These are phyloP conservation scores for Tetracentron sinense DNA, from an alignment of 164 flowering plant genomes.

Conservation along the genomic window DNA sequence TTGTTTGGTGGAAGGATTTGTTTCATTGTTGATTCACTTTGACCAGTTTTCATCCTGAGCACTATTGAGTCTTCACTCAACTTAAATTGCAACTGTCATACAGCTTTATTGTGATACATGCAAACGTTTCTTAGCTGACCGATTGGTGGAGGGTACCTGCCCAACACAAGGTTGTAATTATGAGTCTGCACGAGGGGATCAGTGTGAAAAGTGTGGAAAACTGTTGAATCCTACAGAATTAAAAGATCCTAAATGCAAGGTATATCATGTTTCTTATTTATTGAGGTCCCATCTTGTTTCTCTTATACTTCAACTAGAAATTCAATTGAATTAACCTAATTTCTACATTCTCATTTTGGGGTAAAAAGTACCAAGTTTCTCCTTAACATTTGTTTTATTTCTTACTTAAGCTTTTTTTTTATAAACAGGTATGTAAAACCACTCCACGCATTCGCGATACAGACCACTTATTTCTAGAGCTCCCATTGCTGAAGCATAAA, in stretches of 20 bases:
- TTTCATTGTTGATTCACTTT: not conserved
- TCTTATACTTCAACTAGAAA: not conserved
- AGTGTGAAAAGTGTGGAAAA: slow-evolving; percentile 88
- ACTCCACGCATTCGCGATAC: slow-evolving; percentile 79
- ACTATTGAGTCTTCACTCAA: not conserved
- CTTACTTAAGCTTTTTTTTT: slow-evolving; percentile 6
- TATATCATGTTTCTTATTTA: slow-evolving; percentile 12
- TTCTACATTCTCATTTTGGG: not conserved
- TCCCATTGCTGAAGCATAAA: slow-evolving; percentile 64
- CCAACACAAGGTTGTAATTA: slow-evolving; percentile 70
- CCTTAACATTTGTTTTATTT: not conserved
- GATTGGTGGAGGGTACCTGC: slow-evolving; percentile 89
- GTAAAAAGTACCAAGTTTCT: not conserved
- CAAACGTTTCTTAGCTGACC: slow-evolving; percentile 78
- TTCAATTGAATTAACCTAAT: not conserved
- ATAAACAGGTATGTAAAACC: slow-evolving; percentile 53
- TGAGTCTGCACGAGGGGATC: slow-evolving; percentile 94
- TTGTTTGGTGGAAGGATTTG: not conserved
- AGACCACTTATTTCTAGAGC: slow-evolving; percentile 87
- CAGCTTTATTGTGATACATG: slow-evolving; percentile 91
- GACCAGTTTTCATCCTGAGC: not conserved
- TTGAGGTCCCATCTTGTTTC: not conserved
- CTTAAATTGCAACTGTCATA: slow-evolving; percentile 12
- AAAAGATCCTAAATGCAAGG: slow-evolving; percentile 88
- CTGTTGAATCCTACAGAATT: slow-evolving; percentile 91